Evolutionary conservation across 306 rosid species (phyloP).

Genomic region (Potentilla sterilis): DNA sequence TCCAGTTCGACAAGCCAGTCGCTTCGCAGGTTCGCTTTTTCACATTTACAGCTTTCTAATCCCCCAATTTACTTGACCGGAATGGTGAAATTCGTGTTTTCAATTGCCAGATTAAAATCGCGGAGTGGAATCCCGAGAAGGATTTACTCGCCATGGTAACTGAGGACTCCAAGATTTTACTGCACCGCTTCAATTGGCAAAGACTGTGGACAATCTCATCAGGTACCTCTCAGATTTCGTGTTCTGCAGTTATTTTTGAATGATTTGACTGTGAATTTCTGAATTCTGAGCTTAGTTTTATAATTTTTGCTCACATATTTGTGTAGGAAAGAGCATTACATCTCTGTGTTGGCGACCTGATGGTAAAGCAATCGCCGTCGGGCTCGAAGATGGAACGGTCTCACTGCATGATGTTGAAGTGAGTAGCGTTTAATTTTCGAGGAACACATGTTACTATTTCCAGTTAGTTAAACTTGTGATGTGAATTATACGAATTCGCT

Average conservation of each 20-base stretch:
- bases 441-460: not conserved
- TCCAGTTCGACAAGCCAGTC: constrained; percentile 83
- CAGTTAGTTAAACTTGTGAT: not conserved
- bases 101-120: constrained; percentile 54
- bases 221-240: constrained; percentile 39
- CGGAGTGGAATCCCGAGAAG: constrained; percentile 99
- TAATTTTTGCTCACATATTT: not conserved
- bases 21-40: constrained; percentile 62
- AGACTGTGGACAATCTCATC: constrained; percentile 88
- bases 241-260: not conserved
- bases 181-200: constrained; percentile 99
- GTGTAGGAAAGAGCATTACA: constrained; percentile 57
- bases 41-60: not conserved
- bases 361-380: constrained; percentile 85
- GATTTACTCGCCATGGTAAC: constrained; percentile 97
- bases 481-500: not conserved
- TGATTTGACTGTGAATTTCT: not conserved
- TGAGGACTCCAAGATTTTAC: constrained; percentile 82
- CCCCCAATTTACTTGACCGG: not conserved
- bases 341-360: constrained; percentile 94
- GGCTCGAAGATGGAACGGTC: constrained; percentile 88
- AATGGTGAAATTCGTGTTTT: not conserved
- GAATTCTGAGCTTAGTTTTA: not conserved
- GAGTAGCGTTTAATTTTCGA: constrained; percentile 27
- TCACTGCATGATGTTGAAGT: constrained; percentile 92